Conservation (phyloP, 169 alveolate species). For the Eimeria maxima region DNA sequence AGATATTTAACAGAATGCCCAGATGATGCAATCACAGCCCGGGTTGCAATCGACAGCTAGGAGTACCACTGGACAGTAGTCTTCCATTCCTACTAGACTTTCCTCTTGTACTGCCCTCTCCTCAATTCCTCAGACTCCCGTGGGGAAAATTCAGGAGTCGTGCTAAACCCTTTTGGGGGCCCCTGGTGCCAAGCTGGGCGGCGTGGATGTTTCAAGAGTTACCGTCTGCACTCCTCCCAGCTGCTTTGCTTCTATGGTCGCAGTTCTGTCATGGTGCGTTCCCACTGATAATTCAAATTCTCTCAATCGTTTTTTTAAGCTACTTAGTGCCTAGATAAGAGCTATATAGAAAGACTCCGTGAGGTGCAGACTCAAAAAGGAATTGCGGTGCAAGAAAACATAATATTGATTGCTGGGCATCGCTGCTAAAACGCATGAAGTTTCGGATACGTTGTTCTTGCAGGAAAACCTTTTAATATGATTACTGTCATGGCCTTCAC, state of each 20-base stretch:
- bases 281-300: too few species aligned
- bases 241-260: constrained; percentile 21
- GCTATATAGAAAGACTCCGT: too few species aligned
- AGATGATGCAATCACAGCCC: background rate
- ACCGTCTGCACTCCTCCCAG: constrained; percentile 50
- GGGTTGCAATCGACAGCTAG: background rate
- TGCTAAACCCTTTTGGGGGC: constrained; percentile 37
- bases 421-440: background rate
- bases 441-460: background rate
- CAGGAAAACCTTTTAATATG: constrained; percentile 20
- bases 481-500: constrained; percentile 38
- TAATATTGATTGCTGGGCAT: background rate
- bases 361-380: too few species aligned
- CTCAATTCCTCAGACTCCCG: background rate
- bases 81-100: background rate
- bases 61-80: background rate
- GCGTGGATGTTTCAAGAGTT: constrained; percentile 62
- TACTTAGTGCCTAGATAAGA: too few species aligned
- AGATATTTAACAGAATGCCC: background rate
- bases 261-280: constrained; percentile 26
- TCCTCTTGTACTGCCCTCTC: background rate
- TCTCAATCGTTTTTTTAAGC: too few species aligned
- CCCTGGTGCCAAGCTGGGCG: constrained; percentile 34
- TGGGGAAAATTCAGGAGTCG: constrained; percentile 41
- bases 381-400: background rate